A percentile compares a stretch with the other conserved stretches of the same genome.
These are phyloP conservation scores for Pyrus communis DNA, from an alignment of 306 rosid species.

Conservation along the genomic window DNA sequence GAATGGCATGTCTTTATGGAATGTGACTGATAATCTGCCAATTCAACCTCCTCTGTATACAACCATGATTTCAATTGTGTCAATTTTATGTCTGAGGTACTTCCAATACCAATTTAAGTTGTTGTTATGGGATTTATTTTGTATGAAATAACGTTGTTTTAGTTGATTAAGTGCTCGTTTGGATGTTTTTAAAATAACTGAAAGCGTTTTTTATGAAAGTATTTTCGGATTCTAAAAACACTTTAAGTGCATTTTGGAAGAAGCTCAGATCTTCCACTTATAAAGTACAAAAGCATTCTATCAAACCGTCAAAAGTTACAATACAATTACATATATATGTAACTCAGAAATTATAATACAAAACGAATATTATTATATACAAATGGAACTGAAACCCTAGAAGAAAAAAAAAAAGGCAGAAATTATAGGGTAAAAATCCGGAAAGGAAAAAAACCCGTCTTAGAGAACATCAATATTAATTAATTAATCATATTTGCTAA, in stretches of 20 bases:
- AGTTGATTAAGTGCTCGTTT: background rate
- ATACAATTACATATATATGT: background rate
- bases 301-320: too few relatives aligned
- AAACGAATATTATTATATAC: background rate
- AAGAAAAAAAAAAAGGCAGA: background rate
- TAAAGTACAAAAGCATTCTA: too few relatives aligned
- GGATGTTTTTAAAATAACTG: too few relatives aligned
- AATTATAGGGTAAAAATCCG: background rate
- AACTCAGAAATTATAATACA: background rate
- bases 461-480: background rate
- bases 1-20: too few relatives aligned
- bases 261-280: too few relatives aligned
- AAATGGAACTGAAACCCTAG: background rate
- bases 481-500: background rate
- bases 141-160: background rate
- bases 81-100: background rate
- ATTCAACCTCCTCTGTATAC: too few relatives aligned
- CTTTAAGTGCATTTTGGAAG: too few relatives aligned
- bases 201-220: too few relatives aligned
- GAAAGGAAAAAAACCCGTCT: background rate
- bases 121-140: background rate
- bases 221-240: too few relatives aligned
- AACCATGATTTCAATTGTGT: background rate
- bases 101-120: background rate
- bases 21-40: too few relatives aligned